A percentile compares a stretch with the other conserved stretches of the same genome.
Evolutionary conservation across 805 yeast species (phyloP).

Genomic region (Sungouiozyma intestinalis): DNA sequence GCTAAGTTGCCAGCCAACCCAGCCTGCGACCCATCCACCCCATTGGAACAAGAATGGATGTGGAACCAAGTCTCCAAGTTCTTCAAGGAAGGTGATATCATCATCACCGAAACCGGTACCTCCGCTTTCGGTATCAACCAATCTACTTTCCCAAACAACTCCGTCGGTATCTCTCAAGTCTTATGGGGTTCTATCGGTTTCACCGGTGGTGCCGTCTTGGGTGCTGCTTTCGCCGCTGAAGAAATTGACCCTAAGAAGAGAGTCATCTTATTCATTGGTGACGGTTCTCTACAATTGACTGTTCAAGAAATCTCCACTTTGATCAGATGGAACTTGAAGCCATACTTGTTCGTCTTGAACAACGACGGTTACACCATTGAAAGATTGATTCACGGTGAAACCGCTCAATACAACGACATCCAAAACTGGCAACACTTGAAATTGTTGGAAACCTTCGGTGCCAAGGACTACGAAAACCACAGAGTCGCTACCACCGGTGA

Average conservation of each 20-base stretch:
- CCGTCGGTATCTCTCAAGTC: slow-evolving; percentile 62
- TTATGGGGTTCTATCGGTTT: slow-evolving; percentile 71
- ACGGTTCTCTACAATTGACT: slow-evolving; percentile 66
- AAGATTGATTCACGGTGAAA: slow-evolving; percentile 60
- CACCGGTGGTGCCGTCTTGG: slow-evolving; percentile 56
- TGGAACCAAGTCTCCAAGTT: slow-evolving; percentile 57
- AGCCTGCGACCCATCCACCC: slow-evolving; percentile 35
- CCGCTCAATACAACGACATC: slow-evolving; percentile 54
- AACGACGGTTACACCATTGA: slow-evolving; percentile 70
- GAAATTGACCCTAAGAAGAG: slow-evolving; percentile 52
- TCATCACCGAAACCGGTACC: slow-evolving; percentile 66
- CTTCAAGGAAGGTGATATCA: slow-evolving; percentile 56
- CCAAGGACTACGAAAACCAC: slow-evolving; percentile 42
- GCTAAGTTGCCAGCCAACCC: slow-evolving; percentile 36
- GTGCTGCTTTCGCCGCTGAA: slow-evolving; percentile 60
- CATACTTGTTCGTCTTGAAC: slow-evolving; percentile 59
- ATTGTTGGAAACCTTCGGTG: slow-evolving; percentile 42
- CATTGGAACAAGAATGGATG: slow-evolving; percentile 54
- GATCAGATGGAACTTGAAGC: slow-evolving; percentile 55
- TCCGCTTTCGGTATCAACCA: slow-evolving; percentile 63
- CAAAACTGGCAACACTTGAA: slow-evolving; percentile 60
- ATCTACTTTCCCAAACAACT: slow-evolving; percentile 51
- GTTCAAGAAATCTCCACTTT: slow-evolving; percentile 65
- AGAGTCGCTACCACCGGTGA: slow-evolving; percentile 50
- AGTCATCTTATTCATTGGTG: slow-evolving; percentile 61